Evolutionary conservation across 441 rosid species (phyloP).

Genomic region (Pelargonium fulgidum): DNA sequence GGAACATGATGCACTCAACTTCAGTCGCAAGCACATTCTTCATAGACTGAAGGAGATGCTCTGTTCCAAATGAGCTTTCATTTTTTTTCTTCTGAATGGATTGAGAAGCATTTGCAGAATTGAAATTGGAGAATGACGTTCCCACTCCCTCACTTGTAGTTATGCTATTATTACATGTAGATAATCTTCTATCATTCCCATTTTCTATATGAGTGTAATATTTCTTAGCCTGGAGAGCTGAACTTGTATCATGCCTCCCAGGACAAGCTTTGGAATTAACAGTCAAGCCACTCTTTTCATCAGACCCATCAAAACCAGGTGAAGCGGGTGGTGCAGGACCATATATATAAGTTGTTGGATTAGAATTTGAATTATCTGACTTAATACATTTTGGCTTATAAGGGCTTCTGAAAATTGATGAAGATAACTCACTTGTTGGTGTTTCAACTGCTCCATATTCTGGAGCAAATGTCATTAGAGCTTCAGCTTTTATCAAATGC

Average conservation of each 20-base stretch:
- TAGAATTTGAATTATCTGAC: conserved; percentile 69
- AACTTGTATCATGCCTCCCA: conserved; percentile 38
- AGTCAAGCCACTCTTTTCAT: conserved; percentile 47
- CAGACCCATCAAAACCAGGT: conserved; percentile 54
- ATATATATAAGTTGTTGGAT: conserved; percentile 60
- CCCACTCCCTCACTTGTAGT: conserved; percentile 43
- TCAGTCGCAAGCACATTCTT: conserved; percentile 82
- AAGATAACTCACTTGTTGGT: conserved; percentile 54
- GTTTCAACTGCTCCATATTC: conserved; percentile 98
- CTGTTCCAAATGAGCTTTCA: conserved; percentile 50
- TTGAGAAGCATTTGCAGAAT: conserved; percentile 49
- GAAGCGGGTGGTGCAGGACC: conserved; percentile 80
- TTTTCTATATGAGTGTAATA: conserved; percentile 72
- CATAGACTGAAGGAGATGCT: conserved; percentile 44
- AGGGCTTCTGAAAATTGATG: conserved; percentile 71
- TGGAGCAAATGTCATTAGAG: conserved; percentile 90
- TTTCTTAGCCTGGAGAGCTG: conserved; percentile 35
- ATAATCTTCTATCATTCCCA: conserved; percentile 42
- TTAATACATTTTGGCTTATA: conserved; percentile 75
- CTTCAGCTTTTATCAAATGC: conserved; percentile 94
- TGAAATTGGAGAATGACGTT: conserved; percentile 46
- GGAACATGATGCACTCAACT: conserved; percentile 82
- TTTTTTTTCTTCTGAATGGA: conserved; percentile 43
- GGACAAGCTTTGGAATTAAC: conserved; percentile 42
- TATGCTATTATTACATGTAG: conserved; percentile 35